These are phyloP conservation scores for Xanthoconium stramineum DNA, from an alignment of 768 basidiomycete species.

Conservation along the genomic window DNA sequence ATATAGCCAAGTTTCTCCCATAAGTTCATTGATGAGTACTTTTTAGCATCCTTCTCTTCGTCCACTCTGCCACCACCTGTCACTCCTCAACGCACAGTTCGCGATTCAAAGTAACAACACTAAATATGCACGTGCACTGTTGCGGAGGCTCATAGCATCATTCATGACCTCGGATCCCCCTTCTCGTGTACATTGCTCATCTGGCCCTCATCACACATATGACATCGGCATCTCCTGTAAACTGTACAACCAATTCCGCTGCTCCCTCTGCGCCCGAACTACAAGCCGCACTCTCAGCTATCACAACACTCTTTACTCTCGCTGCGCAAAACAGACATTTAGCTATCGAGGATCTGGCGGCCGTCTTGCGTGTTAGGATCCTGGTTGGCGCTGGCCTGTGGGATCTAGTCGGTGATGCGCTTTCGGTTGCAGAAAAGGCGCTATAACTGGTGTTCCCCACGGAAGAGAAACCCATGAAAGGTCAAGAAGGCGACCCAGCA, in stretches of 20 bases:
- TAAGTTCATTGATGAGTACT: slow-evolving; percentile 1
- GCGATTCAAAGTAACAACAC: slow-evolving; percentile 42
- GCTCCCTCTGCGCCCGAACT: slow-evolving; percentile 16
- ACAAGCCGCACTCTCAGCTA: slow-evolving; percentile 31
- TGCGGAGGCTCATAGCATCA: slow-evolving; percentile 54
- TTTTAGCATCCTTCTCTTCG: slow-evolving; percentile 63
- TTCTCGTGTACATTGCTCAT: slow-evolving; percentile 53
- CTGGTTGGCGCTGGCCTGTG: slow-evolving; percentile 55
- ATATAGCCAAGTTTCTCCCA: slow-evolving; percentile 3
- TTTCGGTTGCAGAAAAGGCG: slow-evolving; percentile 47
- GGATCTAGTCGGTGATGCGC: slow-evolving; percentile 47
- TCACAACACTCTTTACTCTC: slow-evolving; percentile 33
- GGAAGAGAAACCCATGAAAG: slow-evolving; percentile 4
- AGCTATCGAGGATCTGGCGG: slow-evolving; percentile 46
- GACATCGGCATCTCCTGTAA: slow-evolving; percentile 21
- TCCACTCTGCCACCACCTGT: slow-evolving; percentile 55
- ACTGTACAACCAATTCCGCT: not conserved
- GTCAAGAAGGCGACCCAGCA: slow-evolving; percentile 2
- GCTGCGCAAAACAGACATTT: slow-evolving; percentile 35
- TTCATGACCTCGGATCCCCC: slow-evolving; percentile 47
- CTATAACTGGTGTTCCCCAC: slow-evolving; percentile 39
- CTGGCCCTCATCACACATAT: slow-evolving; percentile 51
- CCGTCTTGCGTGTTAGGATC: slow-evolving; percentile 55
- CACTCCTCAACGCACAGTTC: slow-evolving; percentile 60
- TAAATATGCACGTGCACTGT: slow-evolving; percentile 57